These are phyloP conservation scores for Leucocoprinus sp. DNA, from an alignment of 768 basidiomycete genomes.

Conservation along the genomic window DNA sequence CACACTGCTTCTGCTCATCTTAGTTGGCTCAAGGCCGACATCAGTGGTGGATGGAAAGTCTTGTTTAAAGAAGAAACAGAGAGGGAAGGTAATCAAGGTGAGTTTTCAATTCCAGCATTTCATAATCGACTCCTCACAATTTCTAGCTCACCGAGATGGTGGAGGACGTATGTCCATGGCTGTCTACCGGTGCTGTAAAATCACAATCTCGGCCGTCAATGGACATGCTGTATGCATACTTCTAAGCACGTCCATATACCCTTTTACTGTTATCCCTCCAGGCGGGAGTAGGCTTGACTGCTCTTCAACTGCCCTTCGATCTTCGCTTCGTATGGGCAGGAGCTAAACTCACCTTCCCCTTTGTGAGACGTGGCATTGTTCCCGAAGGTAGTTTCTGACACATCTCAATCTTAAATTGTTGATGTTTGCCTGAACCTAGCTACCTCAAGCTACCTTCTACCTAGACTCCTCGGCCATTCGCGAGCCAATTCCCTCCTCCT, in stretches of 20 bases:
- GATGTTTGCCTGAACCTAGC: slow-evolving; percentile 10
- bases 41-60: slow-evolving; percentile 37
- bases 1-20: not conserved
- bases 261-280: slow-evolving; percentile 10
- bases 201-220: slow-evolving; percentile 45
- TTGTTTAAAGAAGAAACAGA: slow-evolving; percentile 33
- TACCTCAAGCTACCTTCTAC: slow-evolving; percentile 38
- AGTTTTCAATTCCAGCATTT: slow-evolving; percentile 8
- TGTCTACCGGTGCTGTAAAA: slow-evolving; percentile 46
- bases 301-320: slow-evolving; percentile 42
- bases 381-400: slow-evolving; percentile 34
- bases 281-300: slow-evolving; percentile 45
- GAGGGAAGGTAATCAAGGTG: slow-evolving; percentile 41
- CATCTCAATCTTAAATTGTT: not conserved
- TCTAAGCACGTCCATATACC: not conserved
- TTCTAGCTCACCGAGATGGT: slow-evolving; percentile 38
- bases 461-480: slow-evolving; percentile 44
- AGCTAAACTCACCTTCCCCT: slow-evolving; percentile 41
- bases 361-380: slow-evolving; percentile 42
- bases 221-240: slow-evolving; percentile 34
- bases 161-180: slow-evolving; percentile 40
- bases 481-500: slow-evolving; percentile 44
- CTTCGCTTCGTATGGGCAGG: slow-evolving; percentile 45
- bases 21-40: slow-evolving; percentile 33
- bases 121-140: not conserved